Percentiles rank a stretch among this genome's conserved stretches.
Evolutionary conservation across 78 protist genomes (phyloP).

Genomic region (Speleostelium caveatum): DNA sequence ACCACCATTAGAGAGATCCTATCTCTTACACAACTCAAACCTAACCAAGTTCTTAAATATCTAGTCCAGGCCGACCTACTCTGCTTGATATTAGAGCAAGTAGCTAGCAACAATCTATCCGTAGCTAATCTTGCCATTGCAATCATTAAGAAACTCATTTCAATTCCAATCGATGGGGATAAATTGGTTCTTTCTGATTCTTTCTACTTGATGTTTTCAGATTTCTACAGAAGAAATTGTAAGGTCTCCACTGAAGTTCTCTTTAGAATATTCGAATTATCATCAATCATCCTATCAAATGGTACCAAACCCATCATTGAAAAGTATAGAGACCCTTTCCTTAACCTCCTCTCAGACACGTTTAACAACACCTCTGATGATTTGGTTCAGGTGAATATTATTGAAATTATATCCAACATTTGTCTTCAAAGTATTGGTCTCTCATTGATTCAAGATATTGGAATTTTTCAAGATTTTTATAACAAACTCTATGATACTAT

Average conservation of each 20-base stretch:
- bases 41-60: neutral
- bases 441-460: neutral
- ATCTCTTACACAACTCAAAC: neutral
- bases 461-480: neutral
- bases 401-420: neutral
- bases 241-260: neutral
- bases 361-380: neutral
- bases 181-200: neutral
- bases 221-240: neutral
- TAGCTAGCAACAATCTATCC: neutral
- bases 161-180: neutral
- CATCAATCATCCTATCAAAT: neutral
- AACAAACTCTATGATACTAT: neutral
- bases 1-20: neutral
- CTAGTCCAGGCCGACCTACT: neutral
- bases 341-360: neutral
- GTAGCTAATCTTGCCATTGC: neutral
- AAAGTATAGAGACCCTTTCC: constrained; percentile 20
- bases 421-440: neutral
- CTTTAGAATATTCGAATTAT: neutral
- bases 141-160: neutral
- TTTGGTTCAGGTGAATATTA: constrained; percentile 10
- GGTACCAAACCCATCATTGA: neutral
- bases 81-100: neutral
- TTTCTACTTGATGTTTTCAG: neutral